A percentile compares a stretch with the other conserved stretches of the same genome.
Conservation (phyloP, 2,329 filamentous ascomycete species). For the Aspergillus ustus region DNA sequence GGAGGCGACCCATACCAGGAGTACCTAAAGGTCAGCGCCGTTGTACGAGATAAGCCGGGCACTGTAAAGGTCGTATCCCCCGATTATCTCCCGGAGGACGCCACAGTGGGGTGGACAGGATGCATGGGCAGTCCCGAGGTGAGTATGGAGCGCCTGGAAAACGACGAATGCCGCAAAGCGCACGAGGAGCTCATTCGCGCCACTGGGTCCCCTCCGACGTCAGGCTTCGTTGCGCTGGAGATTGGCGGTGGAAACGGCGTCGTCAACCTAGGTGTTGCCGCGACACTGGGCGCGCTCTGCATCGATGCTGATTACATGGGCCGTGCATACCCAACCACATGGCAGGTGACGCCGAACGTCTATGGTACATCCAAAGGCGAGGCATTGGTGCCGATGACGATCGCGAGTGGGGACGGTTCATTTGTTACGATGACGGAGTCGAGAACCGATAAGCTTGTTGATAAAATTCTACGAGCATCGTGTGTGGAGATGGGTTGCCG, state of each 20-base stretch:
- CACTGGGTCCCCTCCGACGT: not conserved
- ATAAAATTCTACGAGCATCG: conserved; percentile 57
- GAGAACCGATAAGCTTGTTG: conserved; percentile 51
- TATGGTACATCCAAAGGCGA: conserved; percentile 36
- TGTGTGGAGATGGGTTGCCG: conserved; percentile 61
- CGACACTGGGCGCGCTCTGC: conserved; percentile 48
- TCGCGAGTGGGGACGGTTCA: conserved; percentile 57
- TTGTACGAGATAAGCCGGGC: not conserved
- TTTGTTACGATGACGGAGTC: conserved; percentile 50
- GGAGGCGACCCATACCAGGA: conserved; percentile 34
- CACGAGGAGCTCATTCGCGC: conserved; percentile 54
- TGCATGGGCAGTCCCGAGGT: conserved; percentile 65
- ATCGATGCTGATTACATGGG: conserved; percentile 54
- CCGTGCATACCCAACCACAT: conserved; percentile 52
- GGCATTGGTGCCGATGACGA: conserved; percentile 49
- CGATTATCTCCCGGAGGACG: conserved; percentile 53
- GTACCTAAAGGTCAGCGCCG: conserved; percentile 8
- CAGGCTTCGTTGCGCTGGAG: conserved; percentile 58
- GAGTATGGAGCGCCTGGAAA: conserved; percentile 63
- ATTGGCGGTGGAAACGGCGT: conserved; percentile 70
- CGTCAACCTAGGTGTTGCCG: conserved; percentile 7
- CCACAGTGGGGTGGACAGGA: conserved; percentile 58
- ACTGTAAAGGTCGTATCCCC: conserved; percentile 7
- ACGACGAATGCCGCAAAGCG: conserved; percentile 55
- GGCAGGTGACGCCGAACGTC: conserved; percentile 52